Evolutionary conservation across 2,329 filamentous ascomycete genomes (phyloP).

Genomic region (Fusarium incarnatum): DNA sequence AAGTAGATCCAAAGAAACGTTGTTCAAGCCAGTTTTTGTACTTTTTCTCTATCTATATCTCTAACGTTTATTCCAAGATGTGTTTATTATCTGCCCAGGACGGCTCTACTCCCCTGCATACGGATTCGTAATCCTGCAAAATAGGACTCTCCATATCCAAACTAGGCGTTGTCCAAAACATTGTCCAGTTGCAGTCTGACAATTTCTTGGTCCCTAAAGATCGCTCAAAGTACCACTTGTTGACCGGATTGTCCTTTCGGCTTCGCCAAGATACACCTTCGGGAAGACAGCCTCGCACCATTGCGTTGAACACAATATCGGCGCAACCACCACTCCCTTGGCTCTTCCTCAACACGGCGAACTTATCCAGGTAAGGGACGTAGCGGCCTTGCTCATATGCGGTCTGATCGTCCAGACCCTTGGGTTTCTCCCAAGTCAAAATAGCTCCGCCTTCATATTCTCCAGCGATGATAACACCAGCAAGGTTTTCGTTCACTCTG

Average conservation of each 20-base stretch:
- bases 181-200: constrained; percentile 87
- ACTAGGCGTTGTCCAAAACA: constrained; percentile 94
- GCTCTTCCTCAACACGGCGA: constrained; percentile 87
- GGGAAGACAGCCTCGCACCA: constrained; percentile 91
- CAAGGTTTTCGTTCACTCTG: constrained; percentile 83
- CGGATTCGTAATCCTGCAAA: constrained; percentile 77
- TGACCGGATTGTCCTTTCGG: constrained; percentile 91
- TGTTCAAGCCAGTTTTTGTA: background rate
- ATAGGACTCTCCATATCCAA: constrained; percentile 65
- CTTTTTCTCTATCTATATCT: background rate
- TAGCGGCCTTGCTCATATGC: constrained; percentile 69
- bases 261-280: constrained; percentile 92
- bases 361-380: constrained; percentile 97
- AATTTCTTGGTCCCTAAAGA: constrained; percentile 86
- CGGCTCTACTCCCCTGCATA: constrained; percentile 74
- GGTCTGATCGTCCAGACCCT: constrained; percentile 65
- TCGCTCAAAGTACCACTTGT: constrained; percentile 99
- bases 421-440: constrained; percentile 90
- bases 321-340: constrained; percentile 94
- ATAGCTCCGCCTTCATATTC: constrained; percentile 97
- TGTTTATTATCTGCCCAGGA: constrained; percentile 72
- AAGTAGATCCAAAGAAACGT: background rate
- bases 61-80: constrained; percentile 63
- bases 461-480: constrained; percentile 92
- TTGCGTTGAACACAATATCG: constrained; percentile 95